phyloP scores from a whole-genome alignment of 257 asterid species.

The Craterostigma plantagineum region DNA sequence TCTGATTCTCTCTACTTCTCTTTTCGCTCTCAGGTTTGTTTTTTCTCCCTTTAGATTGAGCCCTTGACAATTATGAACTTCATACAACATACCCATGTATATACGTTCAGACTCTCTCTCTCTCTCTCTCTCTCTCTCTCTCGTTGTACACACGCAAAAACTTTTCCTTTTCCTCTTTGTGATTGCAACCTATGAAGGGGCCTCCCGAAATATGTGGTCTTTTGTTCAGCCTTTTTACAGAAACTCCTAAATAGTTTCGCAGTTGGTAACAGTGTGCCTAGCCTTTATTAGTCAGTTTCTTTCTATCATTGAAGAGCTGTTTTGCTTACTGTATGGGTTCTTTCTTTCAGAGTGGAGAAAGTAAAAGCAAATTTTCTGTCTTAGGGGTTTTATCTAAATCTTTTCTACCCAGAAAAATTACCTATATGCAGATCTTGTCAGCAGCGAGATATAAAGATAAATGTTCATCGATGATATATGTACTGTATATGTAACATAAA shows the following conservation, averaged over 20 bases:
- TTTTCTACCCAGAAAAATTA: too few relatives aligned
- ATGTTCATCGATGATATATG: too few relatives aligned
- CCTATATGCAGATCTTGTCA: too few relatives aligned
- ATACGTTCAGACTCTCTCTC: neutral
- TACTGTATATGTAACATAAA: too few relatives aligned
- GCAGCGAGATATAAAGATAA: too few relatives aligned
- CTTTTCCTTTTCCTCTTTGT: conserved; percentile 15
- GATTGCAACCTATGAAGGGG: conserved; percentile 19
- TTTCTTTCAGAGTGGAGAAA: neutral
- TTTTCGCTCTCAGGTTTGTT: neutral
- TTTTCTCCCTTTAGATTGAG: too few relatives aligned
- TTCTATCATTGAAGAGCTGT: conserved; percentile 5
- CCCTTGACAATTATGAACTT: conserved; percentile 5
- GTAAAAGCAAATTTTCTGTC: too few relatives aligned
- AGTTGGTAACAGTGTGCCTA: conserved; percentile 8
- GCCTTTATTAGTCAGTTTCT: conserved; percentile 17
- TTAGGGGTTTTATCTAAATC: too few relatives aligned
- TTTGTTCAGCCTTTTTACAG: conserved; percentile 66
- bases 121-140: conserved; percentile 10
- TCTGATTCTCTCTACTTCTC: conserved; percentile 3
- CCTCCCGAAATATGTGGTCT: conserved; percentile 90
- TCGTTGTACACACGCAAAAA: conserved; percentile 33
- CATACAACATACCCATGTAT: conserved; percentile 9
- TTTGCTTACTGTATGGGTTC: conserved; percentile 2
- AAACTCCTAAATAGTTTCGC: conserved; percentile 29